A percentile compares a stretch with the other conserved stretches of the same genome.
phyloP scores from a whole-genome alignment of 164 flowering plant species.

The Sedum album region DNA sequence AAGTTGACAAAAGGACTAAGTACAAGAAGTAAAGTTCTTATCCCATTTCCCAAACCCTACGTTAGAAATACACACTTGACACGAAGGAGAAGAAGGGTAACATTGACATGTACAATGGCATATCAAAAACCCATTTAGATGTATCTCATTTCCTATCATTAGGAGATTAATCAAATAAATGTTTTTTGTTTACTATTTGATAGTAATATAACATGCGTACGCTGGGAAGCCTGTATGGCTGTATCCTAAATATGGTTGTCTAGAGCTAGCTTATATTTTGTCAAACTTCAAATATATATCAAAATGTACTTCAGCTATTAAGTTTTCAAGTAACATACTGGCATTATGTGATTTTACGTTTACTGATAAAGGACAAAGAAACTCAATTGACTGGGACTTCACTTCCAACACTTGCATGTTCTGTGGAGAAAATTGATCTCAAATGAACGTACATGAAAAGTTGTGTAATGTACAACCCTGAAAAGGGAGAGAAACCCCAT shows the following conservation, averaged over 20 bases:
- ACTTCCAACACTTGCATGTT: conserved; percentile 12
- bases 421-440: conserved; percentile 14
- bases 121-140: background rate
- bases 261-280: background rate
- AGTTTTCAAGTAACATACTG: background rate
- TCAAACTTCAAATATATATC: background rate
- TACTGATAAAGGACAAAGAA: background rate
- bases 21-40: background rate
- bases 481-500: background rate
- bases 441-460: conserved; percentile 4
- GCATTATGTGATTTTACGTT: background rate
- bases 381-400: conserved; percentile 1
- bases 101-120: background rate
- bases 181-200: background rate
- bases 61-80: background rate
- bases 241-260: background rate
- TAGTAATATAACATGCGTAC: background rate
- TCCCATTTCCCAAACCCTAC: background rate
- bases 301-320: background rate
- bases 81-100: background rate
- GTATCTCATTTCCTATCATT: background rate
- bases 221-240: background rate
- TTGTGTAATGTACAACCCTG: background rate
- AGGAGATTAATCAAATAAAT: background rate
- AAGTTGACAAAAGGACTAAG: background rate